Percentiles rank a stretch among this genome's conserved stretches.
Evolutionary conservation across 371 early-diverging fungal species (phyloP).

Genomic region (Fennellomyces sp.): DNA sequence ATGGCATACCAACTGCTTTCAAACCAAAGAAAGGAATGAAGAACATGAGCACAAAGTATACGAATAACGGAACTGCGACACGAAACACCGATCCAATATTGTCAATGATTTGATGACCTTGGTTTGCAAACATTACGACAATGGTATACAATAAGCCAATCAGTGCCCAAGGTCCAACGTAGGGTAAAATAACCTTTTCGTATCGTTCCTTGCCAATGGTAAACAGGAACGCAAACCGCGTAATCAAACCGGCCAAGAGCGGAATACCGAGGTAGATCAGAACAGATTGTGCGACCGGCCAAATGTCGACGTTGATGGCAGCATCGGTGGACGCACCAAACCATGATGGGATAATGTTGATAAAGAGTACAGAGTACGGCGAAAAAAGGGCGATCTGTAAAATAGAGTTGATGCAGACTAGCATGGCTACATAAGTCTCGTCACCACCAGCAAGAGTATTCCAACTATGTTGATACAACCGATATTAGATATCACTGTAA

Average conservation of each 20-base stretch:
- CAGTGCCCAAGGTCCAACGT: slow-evolving; percentile 57
- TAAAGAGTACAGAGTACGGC: slow-evolving; percentile 63
- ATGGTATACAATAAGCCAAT: slow-evolving; percentile 72
- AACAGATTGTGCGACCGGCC: slow-evolving; percentile 63
- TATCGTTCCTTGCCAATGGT: slow-evolving; percentile 53
- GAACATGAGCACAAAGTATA: slow-evolving; percentile 69
- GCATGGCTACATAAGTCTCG: slow-evolving; percentile 65
- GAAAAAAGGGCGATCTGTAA: slow-evolving; percentile 70
- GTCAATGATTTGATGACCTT: slow-evolving; percentile 67
- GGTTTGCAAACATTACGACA: slow-evolving; percentile 76
- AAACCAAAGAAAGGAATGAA: slow-evolving; percentile 48
- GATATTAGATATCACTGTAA: too few relatives aligned
- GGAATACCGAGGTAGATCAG: slow-evolving; percentile 77
- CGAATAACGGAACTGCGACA: slow-evolving; percentile 66
- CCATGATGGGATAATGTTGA: slow-evolving; percentile 54
- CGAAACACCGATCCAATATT: slow-evolving; percentile 69
- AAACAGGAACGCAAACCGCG: slow-evolving; percentile 48
- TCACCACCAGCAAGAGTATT: slow-evolving; percentile 71
- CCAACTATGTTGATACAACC: too few relatives aligned
- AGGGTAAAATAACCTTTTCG: slow-evolving; percentile 54
- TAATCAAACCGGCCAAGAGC: slow-evolving; percentile 59
- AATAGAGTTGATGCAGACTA: slow-evolving; percentile 73
- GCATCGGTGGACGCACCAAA: slow-evolving; percentile 42
- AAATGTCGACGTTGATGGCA: slow-evolving; percentile 47
- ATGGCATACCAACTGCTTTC: slow-evolving; percentile 36